Evolutionary conservation across 495 filamentous ascomycete species (phyloP).

Genomic region (Xylaria scruposa): DNA sequence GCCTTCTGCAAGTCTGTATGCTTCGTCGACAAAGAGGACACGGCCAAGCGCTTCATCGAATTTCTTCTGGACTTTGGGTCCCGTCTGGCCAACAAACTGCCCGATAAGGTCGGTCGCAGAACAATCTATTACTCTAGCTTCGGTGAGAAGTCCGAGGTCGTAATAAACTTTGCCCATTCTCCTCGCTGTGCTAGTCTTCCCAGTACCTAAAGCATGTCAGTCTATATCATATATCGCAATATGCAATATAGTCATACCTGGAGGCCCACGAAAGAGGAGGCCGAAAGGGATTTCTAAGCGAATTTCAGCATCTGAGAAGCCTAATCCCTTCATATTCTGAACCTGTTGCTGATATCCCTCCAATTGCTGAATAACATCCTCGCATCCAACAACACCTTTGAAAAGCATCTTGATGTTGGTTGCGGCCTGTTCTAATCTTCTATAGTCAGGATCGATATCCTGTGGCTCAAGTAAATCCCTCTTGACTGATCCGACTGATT

Average conservation of each 20-base stretch:
- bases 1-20: conserved; percentile 65
- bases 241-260: conserved; percentile 30
- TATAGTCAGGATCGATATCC: conserved; percentile 74
- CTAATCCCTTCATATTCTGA: conserved; percentile 58
- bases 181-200: conserved; percentile 74
- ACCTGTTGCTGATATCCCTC: conserved; percentile 66
- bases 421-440: conserved; percentile 57
- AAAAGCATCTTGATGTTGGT: conserved; percentile 67
- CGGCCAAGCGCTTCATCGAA: conserved; percentile 67
- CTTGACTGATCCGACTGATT: conserved; percentile 25
- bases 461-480: conserved; percentile 56
- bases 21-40: conserved; percentile 74
- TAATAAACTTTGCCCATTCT: conserved; percentile 78
- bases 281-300: conserved; percentile 49
- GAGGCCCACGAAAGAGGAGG: conserved; percentile 53
- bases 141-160: conserved; percentile 68
- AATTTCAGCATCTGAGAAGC: conserved; percentile 67
- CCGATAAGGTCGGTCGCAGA: conserved; percentile 70
- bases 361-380: conserved; percentile 63
- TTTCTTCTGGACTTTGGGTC: conserved; percentile 64
- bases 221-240: conserved; percentile 39
- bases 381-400: conserved; percentile 69
- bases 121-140: conserved; percentile 61
- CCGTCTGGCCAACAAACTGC: conserved; percentile 67
- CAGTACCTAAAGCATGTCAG: conserved; percentile 58